Evolutionary conservation across 2,329 filamentous ascomycete genomes (phyloP), one percentile per base, ranked within the genome.

Genomic region (Scedosporium dehoogii): DNA sequence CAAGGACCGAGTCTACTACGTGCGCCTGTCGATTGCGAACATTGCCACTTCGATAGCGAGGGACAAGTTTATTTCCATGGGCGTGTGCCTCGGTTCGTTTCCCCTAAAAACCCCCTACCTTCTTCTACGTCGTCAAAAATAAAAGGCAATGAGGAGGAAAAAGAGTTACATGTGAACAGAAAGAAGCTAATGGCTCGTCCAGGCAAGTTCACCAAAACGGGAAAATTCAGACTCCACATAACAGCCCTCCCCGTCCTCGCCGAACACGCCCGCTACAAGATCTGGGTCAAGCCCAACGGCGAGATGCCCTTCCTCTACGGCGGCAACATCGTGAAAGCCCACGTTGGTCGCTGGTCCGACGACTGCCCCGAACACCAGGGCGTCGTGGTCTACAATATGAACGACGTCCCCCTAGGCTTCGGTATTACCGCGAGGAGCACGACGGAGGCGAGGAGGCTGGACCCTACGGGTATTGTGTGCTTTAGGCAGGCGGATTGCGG

Each of bases 281-380:
- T 97, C 69, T 97, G 92, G 92, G 88, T 99, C 68, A 96, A 96
- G 77, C 84, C 87, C 64, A 97, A 97, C 76, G 94, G 94, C 68
- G 92, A 96, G 71, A 96, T 97, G 92, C 93, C 94, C 1, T 97
- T 96, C 74, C 78, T 99, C 57, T 99, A 97, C 76, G 94, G 94
- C 61, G 90, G 91, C 63, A 92, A 97, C 74, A 82, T 96, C 60
- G 85, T 96, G 68, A 83, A 83, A 73, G 81, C 81, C 7, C 81
- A 83, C 70, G 84, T 94, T 18, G 91, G 91, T 21, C 79, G 92
- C 65, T 93, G 90, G 87, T 90, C 86, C 48, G 92, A 96, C 70
- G 93, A 97, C 78, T 92, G 89, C 69, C 92, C 93, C 0, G 92
- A 96, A 76, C 92, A 97, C 75, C 88, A 92, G 69, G 94, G 94